Base-by-base conservation (phyloP, 371 early-diverging fungal genomes). In the Dichotomocladium elegans region DNA sequence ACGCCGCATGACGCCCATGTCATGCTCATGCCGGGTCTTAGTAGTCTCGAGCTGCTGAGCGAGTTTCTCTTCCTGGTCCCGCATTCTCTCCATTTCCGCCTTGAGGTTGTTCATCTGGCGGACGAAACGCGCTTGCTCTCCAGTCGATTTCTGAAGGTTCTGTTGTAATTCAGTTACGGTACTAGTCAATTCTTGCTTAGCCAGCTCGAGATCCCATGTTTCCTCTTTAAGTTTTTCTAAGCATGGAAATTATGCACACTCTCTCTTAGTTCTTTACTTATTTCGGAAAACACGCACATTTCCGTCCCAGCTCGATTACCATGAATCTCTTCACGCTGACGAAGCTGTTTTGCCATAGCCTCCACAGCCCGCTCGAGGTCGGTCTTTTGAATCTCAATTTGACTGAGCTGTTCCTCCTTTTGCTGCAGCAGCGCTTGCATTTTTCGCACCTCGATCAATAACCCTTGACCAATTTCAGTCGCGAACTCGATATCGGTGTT, bases 11-110 rank as follows among this genome's bases (percentile, higher is more conserved):
- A 66, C 58, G 2, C 67, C 41, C 58, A 83, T 77, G 15, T 88
- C 89, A 49, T 87, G 85, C 53, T 88, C 88, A 45, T 81, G 83
- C 19, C 83, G 79, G 12, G 72, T 58, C 42, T 85, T 87, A 37
- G 74, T 63, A 10, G 72, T 64, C 27, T 78, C 79, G 7, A 87
- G 53, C 10, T 79, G 67, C 2, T 64, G 61, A 6, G 67, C 65
- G 3, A 83, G 63, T 44, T 80, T 84, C 27, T 79, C 80, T 41
- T 89, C 85, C 63, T 79, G 78, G 44, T 80, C 86, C 40, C 83
- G 82, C 51, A 88, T 71, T 4, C 75, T 69, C 26, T 85, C 85
- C 11, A 82, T 64, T 51, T 87, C 83, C 51, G 85, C 78, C 6
- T 75, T 74, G 11, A 85, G 70, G 3, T 55, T 58, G 15, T 72